Conservation (phyloP, 2,329 filamentous ascomycete genomes). For the Decorospora gaudefroyi region DNA sequence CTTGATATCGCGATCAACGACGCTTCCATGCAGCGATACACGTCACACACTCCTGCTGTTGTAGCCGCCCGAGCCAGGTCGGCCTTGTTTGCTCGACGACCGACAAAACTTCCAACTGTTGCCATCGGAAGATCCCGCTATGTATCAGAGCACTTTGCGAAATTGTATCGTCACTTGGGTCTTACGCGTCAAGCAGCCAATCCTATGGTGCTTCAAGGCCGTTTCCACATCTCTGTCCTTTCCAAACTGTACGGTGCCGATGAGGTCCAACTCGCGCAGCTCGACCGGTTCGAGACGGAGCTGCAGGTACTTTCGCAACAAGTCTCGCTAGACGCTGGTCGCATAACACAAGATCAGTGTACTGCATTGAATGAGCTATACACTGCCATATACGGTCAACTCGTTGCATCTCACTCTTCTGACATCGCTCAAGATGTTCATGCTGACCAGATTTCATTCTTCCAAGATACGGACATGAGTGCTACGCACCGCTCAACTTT, state of each 20-base stretch:
- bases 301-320: conserved; percentile 46
- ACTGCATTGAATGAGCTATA: conserved; percentile 38
- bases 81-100: conserved; percentile 43
- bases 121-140: conserved; percentile 12
- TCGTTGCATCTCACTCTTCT: conserved; percentile 29
- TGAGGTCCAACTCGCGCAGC: conserved; percentile 47
- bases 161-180: conserved; percentile 33
- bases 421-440: conserved; percentile 17
- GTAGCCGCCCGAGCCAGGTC: conserved; percentile 32
- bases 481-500: conserved; percentile 44
- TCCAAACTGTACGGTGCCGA: conserved; percentile 35
- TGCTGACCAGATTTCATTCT: conserved; percentile 11
- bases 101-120: conserved; percentile 35
- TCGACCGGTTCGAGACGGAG: conserved; percentile 51
- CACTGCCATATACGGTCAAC: conserved; percentile 21
- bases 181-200: conserved; percentile 24
- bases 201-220: conserved; percentile 33
- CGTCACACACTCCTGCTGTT: conserved; percentile 19
- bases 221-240: conserved; percentile 40
- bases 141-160: conserved; percentile 27
- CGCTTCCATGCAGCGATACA: conserved; percentile 6
- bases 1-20: conserved; percentile 35
- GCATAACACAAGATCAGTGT: conserved; percentile 41
- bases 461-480: conserved; percentile 16
- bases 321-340: conserved; percentile 40